Base-by-base conservation (phyloP, 1,139 yeast genomes). In the Yamadazyma triangularis region DNA sequence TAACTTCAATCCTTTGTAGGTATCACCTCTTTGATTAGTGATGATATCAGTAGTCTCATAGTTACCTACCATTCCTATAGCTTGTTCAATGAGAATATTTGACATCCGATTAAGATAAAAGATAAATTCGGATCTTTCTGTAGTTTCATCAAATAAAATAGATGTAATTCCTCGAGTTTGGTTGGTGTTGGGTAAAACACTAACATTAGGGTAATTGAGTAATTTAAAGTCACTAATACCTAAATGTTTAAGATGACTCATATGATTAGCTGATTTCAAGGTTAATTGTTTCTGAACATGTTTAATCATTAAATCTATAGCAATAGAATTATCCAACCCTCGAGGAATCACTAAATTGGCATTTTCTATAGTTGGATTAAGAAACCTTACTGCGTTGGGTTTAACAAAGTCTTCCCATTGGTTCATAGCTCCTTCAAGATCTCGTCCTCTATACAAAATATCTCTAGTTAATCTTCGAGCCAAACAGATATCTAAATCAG, bases 381-480 rank as follows among this genome's bases (percentile, higher is more conserved):
- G 81, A 45, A 71, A 75, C 28, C 77, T 64, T 14, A 81, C 89
- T 8, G 95, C 89, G 53, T 88, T 86, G 11, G 98, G 98, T 52
- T 89, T 91, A 23, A 91, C 98, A 56, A 81, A 89, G 15, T 64
- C 60, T 42, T 84, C 82, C 97, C 97, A 91, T 51, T 91, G 98
- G 40, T 76, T 70, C 43, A 91, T 71, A 19, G 89, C 84, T 1
- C 96, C 94, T 3, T 62, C 66, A 25, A 89, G 61, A 46, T 88
- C 95, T 40, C 98, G 65, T 2, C 95, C 96, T 39, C 98, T 67
- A 39, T 80, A 79, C 13, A 85, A 65, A 31, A 88, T 88, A 53
- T 91, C 98, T 47, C 98, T 69, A 5, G 87, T 76, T 30, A 91
- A 62, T 46, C 98, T 69, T 45, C 98, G 70, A 2, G 96, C 91